A percentile compares a stretch with the other conserved stretches of the same genome.
Evolutionary conservation across 768 basidiomycete genomes (phyloP).

Genomic region (Hirschioporus abietinus): DNA sequence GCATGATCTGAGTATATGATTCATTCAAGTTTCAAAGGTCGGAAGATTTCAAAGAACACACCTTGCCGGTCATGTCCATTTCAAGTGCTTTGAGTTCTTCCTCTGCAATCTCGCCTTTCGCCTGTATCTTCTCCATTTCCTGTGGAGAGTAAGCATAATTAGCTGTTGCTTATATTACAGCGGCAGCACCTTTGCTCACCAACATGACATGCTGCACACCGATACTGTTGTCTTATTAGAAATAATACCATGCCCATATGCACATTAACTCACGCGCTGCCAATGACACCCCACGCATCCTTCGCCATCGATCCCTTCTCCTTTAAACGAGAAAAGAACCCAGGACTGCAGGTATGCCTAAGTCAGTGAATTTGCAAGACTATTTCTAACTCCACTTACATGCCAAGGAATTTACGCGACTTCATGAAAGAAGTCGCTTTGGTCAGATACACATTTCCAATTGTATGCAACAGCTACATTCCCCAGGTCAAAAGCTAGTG

Average conservation of each 20-base stretch:
- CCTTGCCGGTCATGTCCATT: slow-evolving; percentile 90
- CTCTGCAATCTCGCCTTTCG: slow-evolving; percentile 83
- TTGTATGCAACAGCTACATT: slow-evolving; percentile 75
- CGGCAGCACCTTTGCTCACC: not conserved
- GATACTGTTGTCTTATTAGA: slow-evolving; percentile 31
- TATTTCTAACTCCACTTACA: slow-evolving; percentile 47
- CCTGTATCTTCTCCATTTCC: slow-evolving; percentile 89
- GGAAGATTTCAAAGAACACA: slow-evolving; percentile 23
- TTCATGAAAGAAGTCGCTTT: slow-evolving; percentile 92
- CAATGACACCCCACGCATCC: slow-evolving; percentile 95
- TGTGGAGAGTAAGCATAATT: slow-evolving; percentile 27
- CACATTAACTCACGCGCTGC: slow-evolving; percentile 71
- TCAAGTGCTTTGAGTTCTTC: slow-evolving; percentile 84
- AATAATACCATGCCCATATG: slow-evolving; percentile 5
- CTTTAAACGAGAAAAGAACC: slow-evolving; percentile 90
- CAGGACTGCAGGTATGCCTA: slow-evolving; percentile 45
- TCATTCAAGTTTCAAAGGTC: slow-evolving; percentile 1
- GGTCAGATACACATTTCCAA: slow-evolving; percentile 87
- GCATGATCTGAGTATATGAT: slow-evolving; percentile 57
- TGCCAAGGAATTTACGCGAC: slow-evolving; percentile 84
- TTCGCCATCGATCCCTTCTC: slow-evolving; percentile 92
- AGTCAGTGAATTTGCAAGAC: slow-evolving; percentile 5
- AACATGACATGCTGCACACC: slow-evolving; percentile 76
- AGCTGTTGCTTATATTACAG: slow-evolving; percentile 5
- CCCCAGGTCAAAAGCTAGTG: slow-evolving; percentile 1